Percentiles rank a stretch among this genome's conserved stretches.
These are phyloP conservation scores for Trichoderma semiorbis DNA, from an alignment of 2,329 filamentous ascomycete species.

Conservation along the genomic window DNA sequence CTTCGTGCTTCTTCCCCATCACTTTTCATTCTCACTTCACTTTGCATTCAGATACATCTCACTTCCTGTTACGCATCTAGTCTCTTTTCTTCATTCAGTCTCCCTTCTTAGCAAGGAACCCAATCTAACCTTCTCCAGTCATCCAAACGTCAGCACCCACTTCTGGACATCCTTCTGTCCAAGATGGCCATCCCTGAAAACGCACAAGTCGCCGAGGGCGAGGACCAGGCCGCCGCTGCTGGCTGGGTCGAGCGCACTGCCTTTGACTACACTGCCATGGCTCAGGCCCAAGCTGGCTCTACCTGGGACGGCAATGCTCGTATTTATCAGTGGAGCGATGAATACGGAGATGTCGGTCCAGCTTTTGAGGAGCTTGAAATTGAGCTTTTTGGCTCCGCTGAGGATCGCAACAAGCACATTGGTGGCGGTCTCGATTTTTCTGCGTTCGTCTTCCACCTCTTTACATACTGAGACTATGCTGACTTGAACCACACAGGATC, in stretches of 20 bases:
- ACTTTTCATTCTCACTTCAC: conserved; percentile 9
- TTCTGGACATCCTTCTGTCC: not conserved
- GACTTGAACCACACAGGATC: conserved; percentile 42
- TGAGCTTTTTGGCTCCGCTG: conserved; percentile 65
- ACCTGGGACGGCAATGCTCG: conserved; percentile 54
- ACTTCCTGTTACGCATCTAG: not conserved
- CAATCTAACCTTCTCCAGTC: not conserved
- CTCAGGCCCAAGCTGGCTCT: conserved; percentile 19
- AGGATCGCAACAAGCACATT: conserved; percentile 43
- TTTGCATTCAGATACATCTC: not conserved
- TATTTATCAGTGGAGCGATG: conserved; percentile 80
- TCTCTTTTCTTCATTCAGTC: too few species aligned
- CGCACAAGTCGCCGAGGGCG: conserved; percentile 15
- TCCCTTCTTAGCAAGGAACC: not conserved
- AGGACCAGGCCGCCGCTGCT: not conserved
- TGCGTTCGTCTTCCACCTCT: conserved; percentile 45
- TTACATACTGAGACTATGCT: conserved; percentile 20
- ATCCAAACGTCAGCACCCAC: not conserved
- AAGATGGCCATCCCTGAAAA: conserved; percentile 1
- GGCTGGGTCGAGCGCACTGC: conserved; percentile 47
- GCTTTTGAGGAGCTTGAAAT: conserved; percentile 66
- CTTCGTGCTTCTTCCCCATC: not conserved
- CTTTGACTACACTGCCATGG: conserved; percentile 45
- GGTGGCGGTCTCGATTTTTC: conserved; percentile 64
- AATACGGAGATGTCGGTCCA: conserved; percentile 82